phyloP scores from a whole-genome alignment of 2,329 filamentous ascomycete genomes.

The Penicillium italicum region DNA sequence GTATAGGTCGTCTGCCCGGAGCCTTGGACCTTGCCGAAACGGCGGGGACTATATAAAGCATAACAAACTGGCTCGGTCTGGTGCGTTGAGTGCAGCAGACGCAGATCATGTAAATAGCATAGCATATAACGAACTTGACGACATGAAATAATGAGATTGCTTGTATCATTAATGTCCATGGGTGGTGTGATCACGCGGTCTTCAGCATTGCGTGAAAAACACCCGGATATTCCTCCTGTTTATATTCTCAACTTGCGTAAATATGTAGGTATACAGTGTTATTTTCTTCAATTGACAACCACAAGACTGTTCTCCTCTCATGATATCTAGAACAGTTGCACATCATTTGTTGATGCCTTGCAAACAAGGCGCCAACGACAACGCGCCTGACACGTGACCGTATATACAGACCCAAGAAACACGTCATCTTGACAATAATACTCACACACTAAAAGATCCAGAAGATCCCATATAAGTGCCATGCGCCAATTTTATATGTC shows the following conservation, averaged over 20 bases:
- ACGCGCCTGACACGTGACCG: not conserved
- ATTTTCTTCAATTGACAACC: not conserved
- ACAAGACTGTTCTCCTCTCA: not conserved
- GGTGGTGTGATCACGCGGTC: not conserved
- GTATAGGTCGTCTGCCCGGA: constrained; percentile 62
- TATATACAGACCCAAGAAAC: not conserved
- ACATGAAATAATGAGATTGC: not conserved
- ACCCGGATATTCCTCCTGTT: too few species aligned
- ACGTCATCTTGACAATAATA: not conserved
- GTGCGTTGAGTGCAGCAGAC: constrained; percentile 12
- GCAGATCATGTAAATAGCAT: constrained; percentile 17
- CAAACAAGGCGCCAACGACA: not conserved
- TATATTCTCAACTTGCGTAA: not conserved
- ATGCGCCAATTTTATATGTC: not conserved
- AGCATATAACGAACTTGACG: constrained; percentile 5
- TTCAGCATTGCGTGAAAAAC: not conserved
- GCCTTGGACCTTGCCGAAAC: constrained; percentile 66
- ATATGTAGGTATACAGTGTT: too few species aligned
- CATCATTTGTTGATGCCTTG: not conserved
- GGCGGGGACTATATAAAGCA: constrained; percentile 33
- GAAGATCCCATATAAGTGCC: not conserved
- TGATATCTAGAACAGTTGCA: not conserved
- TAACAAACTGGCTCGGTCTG: constrained; percentile 17
- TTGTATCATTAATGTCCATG: not conserved
- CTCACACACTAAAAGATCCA: not conserved